Evolutionary conservation across 108 stramenopile genomes (phyloP), one percentile per base, ranked within the genome.

Genomic region (Licmophora abbreviata): DNA sequence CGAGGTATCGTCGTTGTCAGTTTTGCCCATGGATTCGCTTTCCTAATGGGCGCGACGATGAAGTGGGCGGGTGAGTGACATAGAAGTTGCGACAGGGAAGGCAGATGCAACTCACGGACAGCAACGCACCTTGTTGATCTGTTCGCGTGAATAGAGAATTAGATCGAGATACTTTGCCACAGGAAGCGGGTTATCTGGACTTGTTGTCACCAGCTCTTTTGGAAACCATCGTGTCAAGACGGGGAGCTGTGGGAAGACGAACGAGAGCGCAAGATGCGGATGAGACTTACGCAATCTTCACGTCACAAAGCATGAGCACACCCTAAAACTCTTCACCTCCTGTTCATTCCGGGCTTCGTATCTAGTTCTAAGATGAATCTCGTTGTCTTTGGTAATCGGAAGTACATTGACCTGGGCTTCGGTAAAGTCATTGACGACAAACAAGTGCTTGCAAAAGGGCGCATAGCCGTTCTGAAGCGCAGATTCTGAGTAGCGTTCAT

Each of bases 361-460:
- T 34, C 61, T 71, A 26, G 77, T 75, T 18, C 92, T 74, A 10
- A 97, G 59, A 31, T 83, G 69, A 35, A 63, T 61, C 61, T 88
- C 77, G 63, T 94, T 95, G 12, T 83, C 90, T 9, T 51, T 27
- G 12, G 79, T 93, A 44, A 95, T 87, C 3, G 81, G 72, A 38
- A 91, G 18, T 0, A 86, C 83, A 44, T 86, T 86, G 44, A 83
- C 74, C 11, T 56, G 27, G 5, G 82, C 90, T 48, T 78, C 61
- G 32, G 82, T 68, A 68, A 92, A 88, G 51, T 83, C 77, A 55
- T 94, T 94, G n/a, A 62, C 59, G 25, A 99, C 37, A 56, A 99
- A 99, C 3, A 99, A 24, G 53, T 99, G 98, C 73, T 99, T 99
- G 73, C 98, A 99, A 59, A 99, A 99, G 29, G 96, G 91, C 5